Conservation (phyloP, 169 alveolate species). For the Cryptosporidium canis region DNA sequence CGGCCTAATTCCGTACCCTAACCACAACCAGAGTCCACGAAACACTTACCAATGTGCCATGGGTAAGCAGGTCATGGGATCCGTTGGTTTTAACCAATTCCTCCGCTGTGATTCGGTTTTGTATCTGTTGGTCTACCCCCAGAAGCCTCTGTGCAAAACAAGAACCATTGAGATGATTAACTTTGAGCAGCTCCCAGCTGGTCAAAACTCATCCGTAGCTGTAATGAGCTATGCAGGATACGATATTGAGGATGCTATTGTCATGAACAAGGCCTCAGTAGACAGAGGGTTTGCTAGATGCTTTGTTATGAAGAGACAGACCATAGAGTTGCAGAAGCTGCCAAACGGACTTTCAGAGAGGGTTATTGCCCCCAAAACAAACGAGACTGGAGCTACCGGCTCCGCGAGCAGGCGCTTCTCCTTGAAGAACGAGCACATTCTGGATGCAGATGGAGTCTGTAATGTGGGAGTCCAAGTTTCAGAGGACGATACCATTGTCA, state of each 20-base stretch:
- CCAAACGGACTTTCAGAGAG: conserved; percentile 82
- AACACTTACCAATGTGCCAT: conserved; percentile 99
- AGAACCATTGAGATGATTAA: conserved; percentile 95
- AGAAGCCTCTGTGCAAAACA: conserved; percentile 97
- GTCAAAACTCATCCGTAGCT: conserved; percentile 99
- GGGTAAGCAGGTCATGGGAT: conserved; percentile 99
- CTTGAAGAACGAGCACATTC: conserved; percentile 7
- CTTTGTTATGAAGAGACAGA: conserved; percentile 80
- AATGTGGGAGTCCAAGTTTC: conserved; percentile 89
- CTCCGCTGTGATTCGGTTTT: conserved; percentile 91
- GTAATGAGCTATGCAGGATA: conserved; percentile 99
- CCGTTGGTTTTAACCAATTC: conserved; percentile 93
- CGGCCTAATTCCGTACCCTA: conserved; percentile 99
- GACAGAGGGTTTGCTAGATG: conserved; percentile 99
- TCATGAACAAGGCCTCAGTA: conserved; percentile 95
- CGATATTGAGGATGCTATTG: conserved; percentile 99
- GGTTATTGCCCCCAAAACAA: conserved; percentile 47
- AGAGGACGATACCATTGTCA: conserved; percentile 91
- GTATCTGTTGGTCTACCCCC: conserved; percentile 95
- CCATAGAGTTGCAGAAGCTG: conserved; percentile 83
- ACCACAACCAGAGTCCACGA: conserved; percentile 99
- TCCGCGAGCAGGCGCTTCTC: conserved; percentile 8
- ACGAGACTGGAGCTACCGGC: background rate
- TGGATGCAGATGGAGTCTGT: conserved; percentile 95
- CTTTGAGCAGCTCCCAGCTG: conserved; percentile 98